Conservation (phyloP, 352 stramenopile genomes). For the Globisporangium paroecandrum region DNA sequence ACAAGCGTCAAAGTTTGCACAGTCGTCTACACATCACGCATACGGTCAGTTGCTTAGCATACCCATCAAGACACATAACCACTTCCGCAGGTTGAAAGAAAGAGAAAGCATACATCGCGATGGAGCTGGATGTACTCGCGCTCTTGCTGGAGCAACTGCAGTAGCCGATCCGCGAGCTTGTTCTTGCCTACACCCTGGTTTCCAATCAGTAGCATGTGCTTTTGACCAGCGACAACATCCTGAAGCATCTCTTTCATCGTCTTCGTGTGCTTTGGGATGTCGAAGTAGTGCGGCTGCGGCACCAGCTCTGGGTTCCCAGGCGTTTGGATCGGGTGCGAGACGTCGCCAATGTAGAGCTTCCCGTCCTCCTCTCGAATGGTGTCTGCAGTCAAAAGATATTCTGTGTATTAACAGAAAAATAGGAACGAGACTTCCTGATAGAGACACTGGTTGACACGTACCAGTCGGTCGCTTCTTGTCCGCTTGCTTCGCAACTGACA, state of each 20-base stretch:
- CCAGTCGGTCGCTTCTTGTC: conserved; percentile 5
- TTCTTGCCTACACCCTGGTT: conserved; percentile 97
- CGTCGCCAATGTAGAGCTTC: conserved; percentile 54
- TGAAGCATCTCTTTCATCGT: conserved; percentile 88
- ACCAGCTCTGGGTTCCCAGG: conserved; percentile 74
- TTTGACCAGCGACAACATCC: conserved; percentile 83
- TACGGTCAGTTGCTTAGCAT: background rate
- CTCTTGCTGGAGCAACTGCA: conserved; percentile 90
- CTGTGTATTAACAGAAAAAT: background rate
- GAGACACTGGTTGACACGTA: background rate
- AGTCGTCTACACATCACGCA: conserved; percentile 68
- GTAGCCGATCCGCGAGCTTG: conserved; percentile 89
- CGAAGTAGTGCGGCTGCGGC: conserved; percentile 86
- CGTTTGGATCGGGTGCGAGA: conserved; percentile 52
- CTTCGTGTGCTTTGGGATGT: conserved; percentile 86
- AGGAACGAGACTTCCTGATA: too few species aligned
- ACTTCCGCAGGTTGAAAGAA: background rate
- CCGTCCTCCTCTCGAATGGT: conserved; percentile 42
- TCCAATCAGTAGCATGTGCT: conserved; percentile 91
- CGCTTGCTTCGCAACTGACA: background rate
- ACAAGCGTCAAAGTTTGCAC: conserved; percentile 91
- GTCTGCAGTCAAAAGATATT: conserved; percentile 15
- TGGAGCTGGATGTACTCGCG: conserved; percentile 97
- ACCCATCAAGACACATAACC: background rate
- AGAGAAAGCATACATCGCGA: conserved; percentile 73